Evolutionary conservation across 2,329 filamentous ascomycete genomes (phyloP).

Genomic region (Myrmaecium sp.): DNA sequence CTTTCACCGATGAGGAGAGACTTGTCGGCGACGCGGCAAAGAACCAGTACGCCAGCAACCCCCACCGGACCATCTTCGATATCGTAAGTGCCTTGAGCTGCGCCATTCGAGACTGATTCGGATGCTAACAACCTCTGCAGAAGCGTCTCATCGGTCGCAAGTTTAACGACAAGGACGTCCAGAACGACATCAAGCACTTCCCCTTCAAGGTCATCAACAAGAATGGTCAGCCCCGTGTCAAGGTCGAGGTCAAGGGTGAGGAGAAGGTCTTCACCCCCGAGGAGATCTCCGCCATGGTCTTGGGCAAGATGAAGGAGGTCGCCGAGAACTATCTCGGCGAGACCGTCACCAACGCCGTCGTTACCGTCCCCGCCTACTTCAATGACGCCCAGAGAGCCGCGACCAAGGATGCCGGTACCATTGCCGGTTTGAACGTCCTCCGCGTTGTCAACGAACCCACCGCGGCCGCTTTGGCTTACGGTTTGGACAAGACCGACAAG

Average conservation of each 20-base stretch:
- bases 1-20: constrained; percentile 92
- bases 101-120: no score
- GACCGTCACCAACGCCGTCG: constrained; percentile 74
- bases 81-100: constrained; percentile 16
- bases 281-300: constrained; percentile 59
- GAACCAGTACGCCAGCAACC: constrained; percentile 32
- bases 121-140: constrained; percentile 17
- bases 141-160: constrained; percentile 37
- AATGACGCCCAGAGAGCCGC: constrained; percentile 96
- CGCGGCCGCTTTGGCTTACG: constrained; percentile 87
- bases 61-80: constrained; percentile 30
- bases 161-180: constrained; percentile 49
- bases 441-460: constrained; percentile 96
- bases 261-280: constrained; percentile 64
- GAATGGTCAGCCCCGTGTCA: constrained; percentile 74
- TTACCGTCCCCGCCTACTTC: constrained; percentile 95
- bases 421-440: constrained; percentile 86
- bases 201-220: constrained; percentile 87
- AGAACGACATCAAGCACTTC: constrained; percentile 94
- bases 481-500: constrained; percentile 37
- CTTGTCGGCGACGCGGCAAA: constrained; percentile 75
- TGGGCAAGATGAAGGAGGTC: constrained; percentile 73
- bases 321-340: constrained; percentile 65
- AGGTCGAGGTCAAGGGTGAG: constrained; percentile 49
- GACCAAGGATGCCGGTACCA: constrained; percentile 85